Percentiles rank a stretch among this genome's conserved stretches.
Evolutionary conservation across 202 grass and related monocot species (phyloP).

Genomic region (Schoenoplectus tabernaemontani): DNA sequence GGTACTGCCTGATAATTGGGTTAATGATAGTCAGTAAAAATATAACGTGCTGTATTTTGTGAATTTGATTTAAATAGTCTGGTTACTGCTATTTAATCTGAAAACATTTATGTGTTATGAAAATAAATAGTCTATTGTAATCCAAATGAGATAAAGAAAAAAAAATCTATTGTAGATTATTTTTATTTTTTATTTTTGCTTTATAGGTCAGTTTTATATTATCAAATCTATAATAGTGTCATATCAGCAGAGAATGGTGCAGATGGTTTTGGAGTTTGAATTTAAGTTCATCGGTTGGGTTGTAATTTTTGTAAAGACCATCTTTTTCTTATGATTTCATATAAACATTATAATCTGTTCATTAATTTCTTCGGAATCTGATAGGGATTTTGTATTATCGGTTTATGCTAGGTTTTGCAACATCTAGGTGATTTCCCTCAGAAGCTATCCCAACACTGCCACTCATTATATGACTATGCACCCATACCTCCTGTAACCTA

Average conservation of each 20-base stretch:
- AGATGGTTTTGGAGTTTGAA: not conserved
- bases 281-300: not conserved
- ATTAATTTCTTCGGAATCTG: constrained; percentile 2
- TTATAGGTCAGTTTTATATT: not conserved
- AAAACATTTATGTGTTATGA: not conserved
- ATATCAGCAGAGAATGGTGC: not conserved
- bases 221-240: not conserved
- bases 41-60: no score
- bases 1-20: constrained; percentile 30
- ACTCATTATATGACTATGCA: constrained; percentile 98
- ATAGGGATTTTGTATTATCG: not conserved
- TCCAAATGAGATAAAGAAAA: no score
- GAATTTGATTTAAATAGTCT: no score
- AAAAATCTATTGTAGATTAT: not conserved
- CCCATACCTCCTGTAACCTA: constrained; percentile 99
- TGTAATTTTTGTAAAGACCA: not conserved
- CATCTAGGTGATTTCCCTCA: constrained; percentile 97
- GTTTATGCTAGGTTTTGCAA: constrained; percentile 66
- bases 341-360: not conserved
- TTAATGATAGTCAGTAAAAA: constrained; percentile 9
- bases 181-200: no score
- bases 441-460: constrained; percentile 94
- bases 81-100: constrained; percentile 1
- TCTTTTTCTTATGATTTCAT: not conserved
- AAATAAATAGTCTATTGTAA: not conserved